These are phyloP conservation scores for Trametes meyenii DNA, from an alignment of 768 basidiomycete genomes.

Conservation along the genomic window DNA sequence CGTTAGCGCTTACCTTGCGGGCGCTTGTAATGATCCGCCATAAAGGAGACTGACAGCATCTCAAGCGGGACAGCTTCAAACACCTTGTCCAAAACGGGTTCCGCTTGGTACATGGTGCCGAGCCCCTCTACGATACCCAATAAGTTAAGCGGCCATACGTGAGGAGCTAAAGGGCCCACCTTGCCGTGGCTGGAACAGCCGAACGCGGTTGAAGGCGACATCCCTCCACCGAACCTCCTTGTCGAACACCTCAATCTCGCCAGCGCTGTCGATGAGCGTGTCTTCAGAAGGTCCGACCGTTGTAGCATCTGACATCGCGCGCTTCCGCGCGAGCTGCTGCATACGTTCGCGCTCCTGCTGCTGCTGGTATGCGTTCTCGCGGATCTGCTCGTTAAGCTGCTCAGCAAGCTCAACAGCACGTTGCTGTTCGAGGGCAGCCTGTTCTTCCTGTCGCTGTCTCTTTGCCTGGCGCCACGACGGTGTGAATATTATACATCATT, in stretches of 20 bases:
- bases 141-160: background rate
- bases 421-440: conserved; percentile 53
- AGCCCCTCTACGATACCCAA: conserved; percentile 50
- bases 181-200: conserved; percentile 70
- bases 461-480: conserved; percentile 43
- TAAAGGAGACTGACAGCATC: conserved; percentile 66
- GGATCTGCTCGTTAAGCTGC: conserved; percentile 66
- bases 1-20: conserved; percentile 50
- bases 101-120: conserved; percentile 71
- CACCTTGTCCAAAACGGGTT: conserved; percentile 64
- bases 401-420: conserved; percentile 55
- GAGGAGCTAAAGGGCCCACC: conserved; percentile 40
- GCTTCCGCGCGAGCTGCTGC: conserved; percentile 54
- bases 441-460: conserved; percentile 56
- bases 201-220: conserved; percentile 63
- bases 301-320: conserved; percentile 72
- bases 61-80: conserved; percentile 64
- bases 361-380: conserved; percentile 65
- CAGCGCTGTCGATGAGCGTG: conserved; percentile 41
- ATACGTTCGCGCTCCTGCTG: conserved; percentile 54
- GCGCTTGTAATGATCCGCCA: conserved; percentile 67
- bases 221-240: conserved; percentile 60
- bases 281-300: conserved; percentile 53
- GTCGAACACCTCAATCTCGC: conserved; percentile 63
- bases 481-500: background rate